Conservation (phyloP, 1,139 yeast genomes). For the Candida sanyaensis region DNA sequence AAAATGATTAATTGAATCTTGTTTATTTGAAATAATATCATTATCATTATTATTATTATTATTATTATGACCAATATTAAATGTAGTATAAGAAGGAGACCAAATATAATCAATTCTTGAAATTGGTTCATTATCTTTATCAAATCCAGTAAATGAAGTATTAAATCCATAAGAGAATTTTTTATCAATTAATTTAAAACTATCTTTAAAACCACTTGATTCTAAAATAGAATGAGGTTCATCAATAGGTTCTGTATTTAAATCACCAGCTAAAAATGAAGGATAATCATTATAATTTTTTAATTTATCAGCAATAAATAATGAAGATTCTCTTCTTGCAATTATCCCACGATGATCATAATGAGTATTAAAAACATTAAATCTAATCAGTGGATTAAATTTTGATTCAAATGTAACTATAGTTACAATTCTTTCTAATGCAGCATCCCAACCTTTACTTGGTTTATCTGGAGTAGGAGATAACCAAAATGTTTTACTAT, state of each 20-base stretch:
- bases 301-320: slow-evolving; percentile 46
- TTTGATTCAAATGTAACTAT: slow-evolving; percentile 32
- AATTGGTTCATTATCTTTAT: slow-evolving; percentile 24
- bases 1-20: slow-evolving; percentile 11
- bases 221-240: slow-evolving; percentile 47
- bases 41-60: no score
- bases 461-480: slow-evolving; percentile 43
- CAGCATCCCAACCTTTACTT: slow-evolving; percentile 46
- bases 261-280: slow-evolving; percentile 50
- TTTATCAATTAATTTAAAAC: slow-evolving; percentile 20
- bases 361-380: slow-evolving; percentile 58
- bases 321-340: slow-evolving; percentile 51
- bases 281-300: slow-evolving; percentile 40
- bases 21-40: not conserved
- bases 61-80: slow-evolving; percentile 4
- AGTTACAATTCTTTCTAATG: slow-evolving; percentile 43
- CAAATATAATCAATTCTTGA: slow-evolving; percentile 51
- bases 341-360: slow-evolving; percentile 54
- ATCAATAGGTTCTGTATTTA: slow-evolving; percentile 56
- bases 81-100: slow-evolving; percentile 27
- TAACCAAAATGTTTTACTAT: slow-evolving; percentile 46
- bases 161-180: slow-evolving; percentile 39
- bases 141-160: slow-evolving; percentile 51
- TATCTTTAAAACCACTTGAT: slow-evolving; percentile 37
- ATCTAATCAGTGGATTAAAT: slow-evolving; percentile 22